Base-by-base conservation (phyloP, 306 rosid genomes). In the Lathyrus tuberosus region DNA sequence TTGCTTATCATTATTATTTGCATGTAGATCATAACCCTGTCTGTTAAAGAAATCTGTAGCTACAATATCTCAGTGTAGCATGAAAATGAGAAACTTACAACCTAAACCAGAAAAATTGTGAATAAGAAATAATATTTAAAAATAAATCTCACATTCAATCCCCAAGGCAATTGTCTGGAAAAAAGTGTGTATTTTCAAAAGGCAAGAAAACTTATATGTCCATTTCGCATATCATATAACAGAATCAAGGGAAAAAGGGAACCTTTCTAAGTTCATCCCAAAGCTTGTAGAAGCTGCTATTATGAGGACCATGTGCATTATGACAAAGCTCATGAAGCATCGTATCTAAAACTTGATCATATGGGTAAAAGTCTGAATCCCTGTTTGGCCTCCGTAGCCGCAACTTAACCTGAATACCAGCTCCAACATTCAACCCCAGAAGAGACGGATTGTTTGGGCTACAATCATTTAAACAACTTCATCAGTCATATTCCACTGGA, bases 261-360 rank as follows among this genome's bases (percentile, higher is more conserved):
- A 90, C 98, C 96, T 90, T 86, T 80, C 97, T 78, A 70, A 90
- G 96, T 63, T 90, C 92, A 78, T 94, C 98, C 98, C 96, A 94
- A 14, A 94, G 96, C 87, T 83, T 88, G 90, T 90, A 88, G 89
- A 90, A 94, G 82, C 3, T 84, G 49, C 85, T 87, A 83, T 94
- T 85, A 64, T 94, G 98, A 75, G 96, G 88, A 58, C 91, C 86
- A 66, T 86, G 88, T 48, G 42, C 81, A 67, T 90, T 94, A 79
- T 94, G 97, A 65, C 96, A 94, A 78, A 94, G 98, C 84, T 94
- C 98, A 14, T 94, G 98, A 70, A 94, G 95, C 97, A 94, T 94
- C 11, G 96, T 94, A 77, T 90, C 98, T 43, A 94, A 79, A 71
- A 94, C 88, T 81, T 87, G 82, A 80, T 94, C 82, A 57, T 79